phyloP scores from a whole-genome alignment of 1,139 yeast species.

The Geotrichum reessii region DNA sequence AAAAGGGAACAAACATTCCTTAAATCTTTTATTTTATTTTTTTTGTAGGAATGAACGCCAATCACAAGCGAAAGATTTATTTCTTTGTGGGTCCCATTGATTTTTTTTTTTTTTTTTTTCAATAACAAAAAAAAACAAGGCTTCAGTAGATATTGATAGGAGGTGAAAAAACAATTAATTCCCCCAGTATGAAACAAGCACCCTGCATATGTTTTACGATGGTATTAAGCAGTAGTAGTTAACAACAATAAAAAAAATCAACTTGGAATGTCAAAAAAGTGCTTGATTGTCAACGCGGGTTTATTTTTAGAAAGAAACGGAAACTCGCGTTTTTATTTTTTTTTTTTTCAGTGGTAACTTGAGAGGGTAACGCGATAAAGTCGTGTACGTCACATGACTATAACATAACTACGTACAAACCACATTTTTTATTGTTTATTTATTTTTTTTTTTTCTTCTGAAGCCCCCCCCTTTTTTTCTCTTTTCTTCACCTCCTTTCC shows the following conservation, averaged over 20 bases:
- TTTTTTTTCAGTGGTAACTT: too few species aligned
- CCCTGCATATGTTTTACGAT: too few species aligned
- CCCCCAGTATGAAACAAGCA: too few species aligned
- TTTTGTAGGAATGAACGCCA: not conserved
- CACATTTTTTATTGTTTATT: not conserved
- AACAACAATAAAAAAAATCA: too few species aligned
- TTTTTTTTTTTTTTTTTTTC: too few species aligned
- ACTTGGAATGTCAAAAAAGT: too few species aligned
- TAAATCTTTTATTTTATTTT: not conserved
- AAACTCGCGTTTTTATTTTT: not conserved
- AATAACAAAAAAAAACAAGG: too few species aligned
- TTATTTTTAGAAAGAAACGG: not conserved
- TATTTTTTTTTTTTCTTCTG: not conserved
- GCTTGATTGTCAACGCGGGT: too few species aligned
- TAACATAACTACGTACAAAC: not conserved
- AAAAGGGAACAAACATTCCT: too few species aligned
- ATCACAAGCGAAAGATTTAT: not conserved
- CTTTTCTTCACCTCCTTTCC: not conserved
- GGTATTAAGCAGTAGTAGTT: too few species aligned
- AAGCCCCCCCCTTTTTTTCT: not conserved
- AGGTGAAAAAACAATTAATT: too few species aligned
- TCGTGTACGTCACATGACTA: not conserved
- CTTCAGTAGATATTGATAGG: not conserved
- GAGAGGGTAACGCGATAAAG: too few species aligned
- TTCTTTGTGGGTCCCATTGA: not conserved